Evolutionary conservation across 495 filamentous ascomycete species (phyloP).

Genomic region (Neurospora pannonica): DNA sequence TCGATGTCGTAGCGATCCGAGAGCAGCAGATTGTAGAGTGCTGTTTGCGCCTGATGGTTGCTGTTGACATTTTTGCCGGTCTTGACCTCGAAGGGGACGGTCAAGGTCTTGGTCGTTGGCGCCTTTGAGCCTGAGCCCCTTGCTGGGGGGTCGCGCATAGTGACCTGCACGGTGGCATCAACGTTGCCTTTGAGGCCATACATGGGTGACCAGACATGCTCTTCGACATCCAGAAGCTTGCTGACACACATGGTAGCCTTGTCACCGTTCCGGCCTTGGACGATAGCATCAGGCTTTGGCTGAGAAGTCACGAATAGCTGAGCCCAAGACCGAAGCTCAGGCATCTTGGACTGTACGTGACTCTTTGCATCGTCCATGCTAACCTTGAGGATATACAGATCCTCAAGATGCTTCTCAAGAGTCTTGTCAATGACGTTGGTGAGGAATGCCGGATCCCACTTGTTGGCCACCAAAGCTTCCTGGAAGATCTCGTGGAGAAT

Average conservation of each 20-base stretch:
- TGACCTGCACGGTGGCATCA: conserved; percentile 94
- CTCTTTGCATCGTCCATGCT: conserved; percentile 59
- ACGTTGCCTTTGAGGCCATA: conserved; percentile 96
- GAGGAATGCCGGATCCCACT: conserved; percentile 66
- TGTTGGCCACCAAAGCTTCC: conserved; percentile 72
- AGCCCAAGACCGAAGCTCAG: conserved; percentile 74
- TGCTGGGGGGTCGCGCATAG: conserved; percentile 49
- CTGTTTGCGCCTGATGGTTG: conserved; percentile 84
- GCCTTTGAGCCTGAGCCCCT: conserved; percentile 37
- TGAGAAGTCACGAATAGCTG: conserved; percentile 61
- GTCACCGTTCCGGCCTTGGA: conserved; percentile 68
- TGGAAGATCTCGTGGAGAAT: conserved; percentile 93
- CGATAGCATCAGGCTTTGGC: conserved; percentile 63
- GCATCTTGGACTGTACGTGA: conserved; percentile 69
- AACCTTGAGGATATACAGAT: conserved; percentile 74
- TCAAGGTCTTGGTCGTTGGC: conserved; percentile 40
- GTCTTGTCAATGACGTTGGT: conserved; percentile 52
- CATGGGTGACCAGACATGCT: conserved; percentile 95
- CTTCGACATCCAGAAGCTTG: conserved; percentile 91
- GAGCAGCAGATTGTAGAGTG: conserved; percentile 83
- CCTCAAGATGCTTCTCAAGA: conserved; percentile 65
- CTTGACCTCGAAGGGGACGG: conserved; percentile 90
- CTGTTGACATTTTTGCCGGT: conserved; percentile 74
- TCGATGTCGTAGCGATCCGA: conserved; percentile 94
- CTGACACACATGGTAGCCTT: conserved; percentile 71